Evolutionary conservation across 208 protist species (phyloP).

Genomic region (Acanthamoeba royreba): DNA sequence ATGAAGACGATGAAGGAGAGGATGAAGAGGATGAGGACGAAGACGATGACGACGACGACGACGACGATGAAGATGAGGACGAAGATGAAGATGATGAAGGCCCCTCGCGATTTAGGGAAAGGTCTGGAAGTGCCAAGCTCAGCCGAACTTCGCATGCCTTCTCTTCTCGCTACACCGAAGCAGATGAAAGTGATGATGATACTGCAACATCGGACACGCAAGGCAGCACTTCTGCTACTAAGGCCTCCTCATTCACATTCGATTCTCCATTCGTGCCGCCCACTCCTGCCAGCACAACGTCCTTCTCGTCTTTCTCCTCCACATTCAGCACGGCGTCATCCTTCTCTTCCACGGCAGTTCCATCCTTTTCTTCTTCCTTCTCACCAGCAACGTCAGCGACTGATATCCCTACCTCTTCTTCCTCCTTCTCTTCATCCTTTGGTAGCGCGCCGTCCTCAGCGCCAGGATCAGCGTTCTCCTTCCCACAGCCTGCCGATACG

Average conservation of each 20-base stretch:
- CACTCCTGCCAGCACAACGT: background rate
- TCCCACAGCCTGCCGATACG: background rate
- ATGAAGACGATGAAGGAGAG: background rate
- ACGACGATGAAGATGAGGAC: background rate
- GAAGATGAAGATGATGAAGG: background rate
- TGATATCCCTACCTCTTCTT: background rate
- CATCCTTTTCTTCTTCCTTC: background rate
- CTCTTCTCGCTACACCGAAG: background rate
- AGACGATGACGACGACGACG: background rate
- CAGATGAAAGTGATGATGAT: background rate
- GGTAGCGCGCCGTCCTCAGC: too few species aligned
- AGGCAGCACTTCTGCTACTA: background rate
- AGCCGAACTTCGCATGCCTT: background rate
- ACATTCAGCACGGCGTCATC: background rate
- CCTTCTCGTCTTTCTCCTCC: background rate
- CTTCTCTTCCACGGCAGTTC: background rate
- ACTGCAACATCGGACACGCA: background rate
- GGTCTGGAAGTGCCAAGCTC: background rate
- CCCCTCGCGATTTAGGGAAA: background rate
- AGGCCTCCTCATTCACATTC: background rate
- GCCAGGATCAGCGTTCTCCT: background rate
- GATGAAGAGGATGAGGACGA: background rate
- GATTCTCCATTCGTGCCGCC: background rate
- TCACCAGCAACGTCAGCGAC: background rate
- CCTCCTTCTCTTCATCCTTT: background rate